Percentiles rank a stretch among this genome's conserved stretches.
phyloP scores from a whole-genome alignment of 176 grass and related monocot species.

The Melocanna baccifera region DNA sequence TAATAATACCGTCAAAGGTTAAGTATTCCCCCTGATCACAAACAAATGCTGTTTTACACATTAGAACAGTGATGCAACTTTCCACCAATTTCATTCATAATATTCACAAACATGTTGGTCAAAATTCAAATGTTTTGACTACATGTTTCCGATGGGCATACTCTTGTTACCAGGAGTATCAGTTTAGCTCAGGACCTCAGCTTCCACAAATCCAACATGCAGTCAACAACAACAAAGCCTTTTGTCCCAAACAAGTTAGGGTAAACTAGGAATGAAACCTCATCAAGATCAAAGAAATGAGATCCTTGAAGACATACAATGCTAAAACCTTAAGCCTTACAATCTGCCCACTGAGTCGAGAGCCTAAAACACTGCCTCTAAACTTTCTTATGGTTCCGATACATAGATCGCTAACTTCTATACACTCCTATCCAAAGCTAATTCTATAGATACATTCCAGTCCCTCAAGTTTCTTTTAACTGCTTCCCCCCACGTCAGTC shows the following conservation, averaged over 20 bases:
- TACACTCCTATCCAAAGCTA: too few species aligned
- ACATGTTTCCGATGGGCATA: neutral
- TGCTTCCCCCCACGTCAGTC: too few species aligned
- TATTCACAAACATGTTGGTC: neutral
- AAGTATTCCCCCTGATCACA: neutral
- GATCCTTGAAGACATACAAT: rapidly evolving
- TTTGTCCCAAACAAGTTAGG: too few species aligned
- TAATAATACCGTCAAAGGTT: neutral
- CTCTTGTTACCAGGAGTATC: neutral
- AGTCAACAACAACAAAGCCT: neutral
- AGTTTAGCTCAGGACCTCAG: neutral
- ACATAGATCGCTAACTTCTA: too few species aligned
- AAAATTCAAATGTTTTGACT: neutral
- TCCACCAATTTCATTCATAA: neutral
- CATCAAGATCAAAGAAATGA: too few species aligned
- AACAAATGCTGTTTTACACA: neutral
- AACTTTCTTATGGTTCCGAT: too few species aligned
- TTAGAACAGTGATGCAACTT: neutral
- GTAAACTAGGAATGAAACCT: too few species aligned
- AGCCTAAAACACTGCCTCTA: too few species aligned
- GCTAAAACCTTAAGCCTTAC: too few species aligned
- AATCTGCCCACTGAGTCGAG: too few species aligned
- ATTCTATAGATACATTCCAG: too few species aligned
- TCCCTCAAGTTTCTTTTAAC: too few species aligned
- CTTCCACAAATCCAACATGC: neutral